A percentile compares a stretch with the other conserved stretches of the same genome.
Conservation (phyloP, 345 rosid genomes). For the Chamaenerion angustifolium region DNA sequence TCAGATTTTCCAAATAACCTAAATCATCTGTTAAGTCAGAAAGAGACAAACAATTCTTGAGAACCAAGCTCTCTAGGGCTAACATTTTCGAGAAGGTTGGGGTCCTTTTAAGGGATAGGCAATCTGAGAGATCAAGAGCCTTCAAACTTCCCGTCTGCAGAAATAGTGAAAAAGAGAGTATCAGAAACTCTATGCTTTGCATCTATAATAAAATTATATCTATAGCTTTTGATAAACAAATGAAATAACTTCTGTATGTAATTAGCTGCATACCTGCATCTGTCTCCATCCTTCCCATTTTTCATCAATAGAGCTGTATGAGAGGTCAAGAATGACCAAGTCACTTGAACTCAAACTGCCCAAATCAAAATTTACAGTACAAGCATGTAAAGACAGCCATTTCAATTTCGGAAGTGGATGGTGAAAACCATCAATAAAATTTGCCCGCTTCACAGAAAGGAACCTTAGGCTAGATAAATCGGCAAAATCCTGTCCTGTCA, state of each 20-base stretch:
- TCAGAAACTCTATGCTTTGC: neutral
- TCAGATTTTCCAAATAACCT: neutral
- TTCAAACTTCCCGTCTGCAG: neutral
- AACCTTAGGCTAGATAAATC: neutral
- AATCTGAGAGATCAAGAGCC: neutral
- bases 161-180: neutral
- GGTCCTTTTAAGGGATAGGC: neutral
- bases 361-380: neutral
- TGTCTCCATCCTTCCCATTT: conserved; percentile 3
- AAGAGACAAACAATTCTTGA: too few relatives aligned
- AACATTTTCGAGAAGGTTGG: neutral
- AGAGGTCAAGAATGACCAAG: conserved; percentile 4
- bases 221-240: too few relatives aligned
- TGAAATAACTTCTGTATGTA: too few relatives aligned
- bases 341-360: neutral
- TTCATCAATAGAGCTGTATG: neutral
- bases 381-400: conserved; percentile 2
- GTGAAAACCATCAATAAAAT: neutral
- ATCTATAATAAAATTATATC: too few relatives aligned
- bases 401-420: neutral
- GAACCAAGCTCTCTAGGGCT: neutral
- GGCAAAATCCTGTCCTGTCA: neutral
- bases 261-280: neutral
- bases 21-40: too few relatives aligned
- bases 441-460: neutral